Base-by-base conservation (phyloP, 23 red algal species). In the Chondrus crispus region DNA sequence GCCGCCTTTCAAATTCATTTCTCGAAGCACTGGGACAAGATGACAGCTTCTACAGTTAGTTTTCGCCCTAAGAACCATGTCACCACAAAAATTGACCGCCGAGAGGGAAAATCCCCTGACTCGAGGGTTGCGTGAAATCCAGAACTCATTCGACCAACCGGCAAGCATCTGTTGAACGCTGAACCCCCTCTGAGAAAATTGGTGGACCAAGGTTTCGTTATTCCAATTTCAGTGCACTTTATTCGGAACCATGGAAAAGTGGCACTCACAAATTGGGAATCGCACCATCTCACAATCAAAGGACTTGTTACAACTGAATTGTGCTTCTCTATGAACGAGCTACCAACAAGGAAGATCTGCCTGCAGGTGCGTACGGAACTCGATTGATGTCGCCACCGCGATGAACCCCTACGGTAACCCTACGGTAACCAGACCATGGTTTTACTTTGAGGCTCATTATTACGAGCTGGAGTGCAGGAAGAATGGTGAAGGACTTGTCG, bases 401-500 rank as follows among this genome's bases (percentile, higher is more conserved):
- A 37, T 98, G 45, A 79, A 98, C 58, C 32, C 29, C 35, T 88
- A 70, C 43, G 85, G 81, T 3, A 86, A 95, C 48, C 8, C 84
- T 46, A 22, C 47, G 95, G 13, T 43, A 51, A 3, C 73, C 52
- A 8, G 92, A 95, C 48, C 75, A 95, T 45, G 96, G 96, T 2
- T 95, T 88, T 84, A 91, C 96, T 9, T 36, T 98, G 66, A 77
- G 96, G 29, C 20, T 95, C 9, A 43, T 98, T 60, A 79, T 95
- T 47, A 91, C 96, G 57, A 92, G 96, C 2, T 98, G 88, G 92
- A 93, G 95, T 79, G 96, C 91, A 50, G 96, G 86, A 29, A 74
- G 96, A 11, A 98, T 95, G 92, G 96, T 98, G 53, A 98, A 98
- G 58, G 95, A 92, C 91, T 62, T 98, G n/a, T 43, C 40, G 0